These are phyloP conservation scores for Solanum aculeatissimum DNA, from an alignment of 305 asterid species.

Conservation along the genomic window DNA sequence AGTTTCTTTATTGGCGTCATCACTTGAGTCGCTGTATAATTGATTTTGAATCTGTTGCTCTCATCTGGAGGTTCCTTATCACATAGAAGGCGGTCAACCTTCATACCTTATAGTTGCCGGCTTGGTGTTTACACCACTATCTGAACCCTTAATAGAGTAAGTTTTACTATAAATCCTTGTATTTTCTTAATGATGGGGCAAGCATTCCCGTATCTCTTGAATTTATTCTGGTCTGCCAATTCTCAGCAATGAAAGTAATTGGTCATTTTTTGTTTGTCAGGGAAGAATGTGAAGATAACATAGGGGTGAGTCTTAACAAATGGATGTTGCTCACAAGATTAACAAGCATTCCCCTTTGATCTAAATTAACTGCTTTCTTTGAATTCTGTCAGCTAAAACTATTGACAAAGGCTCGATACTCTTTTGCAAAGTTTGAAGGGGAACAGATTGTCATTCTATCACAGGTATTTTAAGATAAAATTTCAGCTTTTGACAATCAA, in stretches of 20 bases:
- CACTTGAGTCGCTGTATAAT: slow-evolving; percentile 2
- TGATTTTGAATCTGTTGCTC: slow-evolving; percentile 2
- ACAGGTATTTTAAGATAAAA: slow-evolving; percentile 37
- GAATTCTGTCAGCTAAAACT: slow-evolving; percentile 48
- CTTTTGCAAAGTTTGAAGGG: slow-evolving; percentile 54
- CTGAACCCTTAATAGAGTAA: slow-evolving; percentile 89
- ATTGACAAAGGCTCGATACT: slow-evolving; percentile 58
- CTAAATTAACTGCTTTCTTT: slow-evolving; percentile 5
- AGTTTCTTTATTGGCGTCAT: neutral
- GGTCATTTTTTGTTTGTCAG: slow-evolving; percentile 34
- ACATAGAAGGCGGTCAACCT: slow-evolving; percentile 90
- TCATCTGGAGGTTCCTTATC: slow-evolving; percentile 78
- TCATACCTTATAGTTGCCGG: slow-evolving; percentile 94
- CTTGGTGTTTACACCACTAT: slow-evolving; percentile 95
- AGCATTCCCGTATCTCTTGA: neutral
- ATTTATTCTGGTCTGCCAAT: slow-evolving; percentile 1
- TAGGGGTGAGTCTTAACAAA: slow-evolving; percentile 53
- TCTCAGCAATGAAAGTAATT: slow-evolving; percentile 3
- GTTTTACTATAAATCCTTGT: slow-evolving; percentile 12
- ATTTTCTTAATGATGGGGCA: neutral
- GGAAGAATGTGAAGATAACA: slow-evolving; percentile 89
- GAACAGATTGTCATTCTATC: slow-evolving; percentile 85
- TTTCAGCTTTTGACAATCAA: neutral
- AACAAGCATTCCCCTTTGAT: slow-evolving; percentile 2
- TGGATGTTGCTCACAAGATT: neutral